A percentile compares a stretch with the other conserved stretches of the same genome.
Conservation (phyloP, 805 yeast genomes). For the Cyberlindnera xylosilytica region DNA sequence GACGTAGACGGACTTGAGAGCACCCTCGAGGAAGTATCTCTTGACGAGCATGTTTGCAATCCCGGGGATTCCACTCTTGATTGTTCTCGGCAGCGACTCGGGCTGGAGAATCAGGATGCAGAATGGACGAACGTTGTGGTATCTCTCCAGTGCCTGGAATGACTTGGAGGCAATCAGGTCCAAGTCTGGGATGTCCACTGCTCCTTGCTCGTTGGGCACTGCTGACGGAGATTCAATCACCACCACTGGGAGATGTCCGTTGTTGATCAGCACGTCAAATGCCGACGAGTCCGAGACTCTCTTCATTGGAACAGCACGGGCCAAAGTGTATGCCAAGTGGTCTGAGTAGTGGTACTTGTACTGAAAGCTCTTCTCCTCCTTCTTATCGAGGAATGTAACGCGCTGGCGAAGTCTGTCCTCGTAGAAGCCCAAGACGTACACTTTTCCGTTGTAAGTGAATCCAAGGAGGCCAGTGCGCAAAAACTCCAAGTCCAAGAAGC, state of each 20-base stretch:
- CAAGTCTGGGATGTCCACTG: constrained; percentile 37
- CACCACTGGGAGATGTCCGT: constrained; percentile 78
- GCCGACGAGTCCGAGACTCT: constrained; percentile 88
- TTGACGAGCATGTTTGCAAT: constrained; percentile 88
- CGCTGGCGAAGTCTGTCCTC: constrained; percentile 88
- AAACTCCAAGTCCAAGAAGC: constrained; percentile 71
- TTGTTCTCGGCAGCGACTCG: constrained; percentile 78
- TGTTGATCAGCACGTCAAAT: constrained; percentile 74
- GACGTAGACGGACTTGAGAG: constrained; percentile 74
- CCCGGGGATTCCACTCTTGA: constrained; percentile 82
- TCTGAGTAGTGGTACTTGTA: constrained; percentile 77
- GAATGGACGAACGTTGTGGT: constrained; percentile 74
- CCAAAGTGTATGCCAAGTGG: constrained; percentile 81
- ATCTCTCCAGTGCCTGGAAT: constrained; percentile 44
- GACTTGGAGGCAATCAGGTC: constrained; percentile 48
- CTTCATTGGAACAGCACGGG: constrained; percentile 60
- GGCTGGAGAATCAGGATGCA: constrained; percentile 80
- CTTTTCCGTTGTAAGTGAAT: constrained; percentile 80
- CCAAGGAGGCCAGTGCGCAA: constrained; percentile 90
- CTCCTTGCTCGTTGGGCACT: constrained; percentile 26
- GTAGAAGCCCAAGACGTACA: constrained; percentile 82
- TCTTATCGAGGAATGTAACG: constrained; percentile 61
- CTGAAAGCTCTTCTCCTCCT: constrained; percentile 26
- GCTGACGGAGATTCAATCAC: constrained; percentile 73
- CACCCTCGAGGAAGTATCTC: constrained; percentile 72